Evolutionary conservation across 2,329 filamentous ascomycete species (phyloP), one percentile per base, ranked within the genome.

Genomic region (Teratosphaeria zuluensis): DNA sequence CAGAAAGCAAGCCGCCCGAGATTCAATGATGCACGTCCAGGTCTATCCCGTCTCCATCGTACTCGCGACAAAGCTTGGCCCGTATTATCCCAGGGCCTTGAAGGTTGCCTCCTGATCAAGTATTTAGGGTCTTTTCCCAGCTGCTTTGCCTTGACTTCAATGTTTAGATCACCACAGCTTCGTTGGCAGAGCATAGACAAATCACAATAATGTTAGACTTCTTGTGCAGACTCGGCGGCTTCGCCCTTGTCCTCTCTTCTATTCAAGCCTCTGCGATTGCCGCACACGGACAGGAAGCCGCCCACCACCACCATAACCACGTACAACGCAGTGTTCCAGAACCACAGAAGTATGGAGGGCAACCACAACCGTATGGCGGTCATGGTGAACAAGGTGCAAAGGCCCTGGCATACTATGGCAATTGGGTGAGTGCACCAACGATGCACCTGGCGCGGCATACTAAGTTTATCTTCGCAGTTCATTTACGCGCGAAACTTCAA

Each of bases 401-500:
- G n/a, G 16, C 42, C n/a, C 9, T 48, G 19, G 42, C 42, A 48
- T 48, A 48, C 19, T 48, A 48, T 48, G 42, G 42, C 42, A 48
- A 48, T 21, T 48, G 42, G 42, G 42, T 48, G 21, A 19, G 42
- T 11, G 19, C 16, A 21, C 16, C 16, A n/a, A 21, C 16, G 9
- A 48, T 21, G 42, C n/a, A 48, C 16, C 14, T 42, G n/a, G 35
- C n/a, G 42, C 42, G 1, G 33, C 66, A 69, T 30, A 68, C 68
- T n/a, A 70, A 71, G 57, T 70, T 65, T 42, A 66, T 69, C 55
- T 68, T 70, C 35, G 16, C 70, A 68, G 69, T 68, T 65, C 4
- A 71, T 70, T 16, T 96, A 96, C 73, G 90, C 79, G 46, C 85
- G 92, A 57, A 87, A 92, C 67, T 88, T 92, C 71, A 82, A 85